Evolutionary conservation across 2,329 filamentous ascomycete species (phyloP).

Genomic region (Penicillium sp.): DNA sequence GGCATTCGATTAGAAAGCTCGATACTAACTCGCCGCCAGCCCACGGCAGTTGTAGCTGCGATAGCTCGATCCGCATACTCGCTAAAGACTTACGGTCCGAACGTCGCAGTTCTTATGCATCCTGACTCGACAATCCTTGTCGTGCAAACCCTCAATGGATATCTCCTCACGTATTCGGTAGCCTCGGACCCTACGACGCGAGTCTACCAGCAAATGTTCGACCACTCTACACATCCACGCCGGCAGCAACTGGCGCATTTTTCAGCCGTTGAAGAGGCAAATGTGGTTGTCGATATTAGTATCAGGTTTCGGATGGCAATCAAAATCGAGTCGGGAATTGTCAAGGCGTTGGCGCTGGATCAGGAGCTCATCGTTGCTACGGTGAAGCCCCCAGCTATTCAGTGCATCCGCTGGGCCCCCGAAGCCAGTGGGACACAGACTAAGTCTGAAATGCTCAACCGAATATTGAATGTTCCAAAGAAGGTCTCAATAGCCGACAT

Average conservation of each 20-base stretch:
- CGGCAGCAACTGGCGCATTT: constrained; percentile 49
- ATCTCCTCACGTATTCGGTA: constrained; percentile 91
- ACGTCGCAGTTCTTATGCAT: constrained; percentile 79
- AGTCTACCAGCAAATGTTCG: constrained; percentile 83
- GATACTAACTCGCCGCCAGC: constrained; percentile 55
- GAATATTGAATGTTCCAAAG: constrained; percentile 82
- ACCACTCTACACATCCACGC: constrained; percentile 47
- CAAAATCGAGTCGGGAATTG: constrained; percentile 94
- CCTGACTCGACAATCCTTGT: constrained; percentile 92
- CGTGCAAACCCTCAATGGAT: constrained; percentile 81
- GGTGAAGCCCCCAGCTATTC: constrained; percentile 86
- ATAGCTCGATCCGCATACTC: constrained; percentile 81
- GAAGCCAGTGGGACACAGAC: constrained; percentile 82
- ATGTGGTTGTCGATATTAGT: constrained; percentile 80
- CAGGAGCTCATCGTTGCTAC: constrained; percentile 93
- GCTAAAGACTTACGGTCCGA: constrained; percentile 78
- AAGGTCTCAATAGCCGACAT: constrained; percentile 77
- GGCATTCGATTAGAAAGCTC: constrained; percentile 15
- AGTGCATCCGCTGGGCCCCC: constrained; percentile 93
- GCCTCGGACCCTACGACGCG: constrained; percentile 78
- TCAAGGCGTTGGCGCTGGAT: constrained; percentile 82
- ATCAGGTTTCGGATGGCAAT: constrained; percentile 97
- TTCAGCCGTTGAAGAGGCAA: constrained; percentile 78
- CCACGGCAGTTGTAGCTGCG: constrained; percentile 82
- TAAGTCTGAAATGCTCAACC: constrained; percentile 83